Evolutionary conservation across 306 rosid genomes (phyloP), one percentile per base, ranked within the genome.

Genomic region (Prunus campanulata): DNA sequence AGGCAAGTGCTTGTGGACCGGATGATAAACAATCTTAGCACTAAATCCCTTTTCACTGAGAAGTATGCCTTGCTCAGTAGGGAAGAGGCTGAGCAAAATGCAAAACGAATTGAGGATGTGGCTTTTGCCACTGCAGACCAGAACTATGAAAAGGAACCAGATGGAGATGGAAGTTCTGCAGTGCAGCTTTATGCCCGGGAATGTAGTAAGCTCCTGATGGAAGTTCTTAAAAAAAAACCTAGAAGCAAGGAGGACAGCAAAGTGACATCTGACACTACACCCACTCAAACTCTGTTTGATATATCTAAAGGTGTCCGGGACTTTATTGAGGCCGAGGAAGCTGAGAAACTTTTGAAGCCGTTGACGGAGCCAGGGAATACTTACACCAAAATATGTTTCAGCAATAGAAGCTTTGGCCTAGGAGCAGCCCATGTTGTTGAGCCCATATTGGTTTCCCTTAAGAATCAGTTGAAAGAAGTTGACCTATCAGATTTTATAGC

Each of bases 161-260:
- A 93, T 79, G 98, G 99, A 62, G 99, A 96, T 80, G 99, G 99
- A 74, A 90, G 97, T 74, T 89, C 97, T 65, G 98, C 99, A 3
- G 98, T 96, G 74, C 99, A 96, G 90, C 91, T 88, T 46, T 96
- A 96, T 88, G 99, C 99, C 63, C 85, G 86, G 78, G 98, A 96
- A 78, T 93, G 98, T 56, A 96, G 99, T 80, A 88, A 80, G 85
- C 90, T 89, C 73, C 90, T 96, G 66, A 80, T 96, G 8, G 90
- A 92, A 32, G 94, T 88, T 78, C 97, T 96, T 20, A 96, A 96
- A 86, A 86, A 75, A 11, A 93, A 88, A 71, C 86, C 83, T 63
- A 39, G 48, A 68, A 70, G 71, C 64, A 83, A 83, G 89, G 87
- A 70, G 89, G 86, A 68, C 47, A 78, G 68, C 19, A 90, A 82